phyloP scores from a whole-genome alignment of 2,329 filamentous ascomycete genomes.

The Plectosphaerella plurivora region DNA sequence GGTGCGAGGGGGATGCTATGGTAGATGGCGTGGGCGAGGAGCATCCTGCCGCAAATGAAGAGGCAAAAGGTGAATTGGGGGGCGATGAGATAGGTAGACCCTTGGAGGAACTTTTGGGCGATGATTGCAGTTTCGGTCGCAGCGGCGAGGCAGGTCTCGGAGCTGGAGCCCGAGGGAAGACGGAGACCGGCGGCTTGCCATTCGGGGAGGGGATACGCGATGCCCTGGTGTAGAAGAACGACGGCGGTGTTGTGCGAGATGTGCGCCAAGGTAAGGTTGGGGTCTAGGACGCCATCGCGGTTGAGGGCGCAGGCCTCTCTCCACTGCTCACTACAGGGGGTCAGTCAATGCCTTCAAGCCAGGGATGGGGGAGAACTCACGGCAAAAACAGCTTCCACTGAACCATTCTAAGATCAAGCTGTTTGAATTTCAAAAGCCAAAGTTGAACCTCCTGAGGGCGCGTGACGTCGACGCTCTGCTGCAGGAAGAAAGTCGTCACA shows the following conservation, averaged over 20 bases:
- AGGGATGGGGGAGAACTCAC: too few species aligned
- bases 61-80: slow-evolving; percentile 33
- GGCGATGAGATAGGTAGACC: slow-evolving; percentile 21
- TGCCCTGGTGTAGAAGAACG: slow-evolving; percentile 33
- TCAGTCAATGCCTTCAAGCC: background rate
- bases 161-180: slow-evolving; percentile 30
- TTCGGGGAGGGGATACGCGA: slow-evolving; percentile 29
- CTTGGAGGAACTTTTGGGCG: slow-evolving; percentile 27
- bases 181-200: slow-evolving; percentile 23
- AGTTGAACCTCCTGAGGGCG: slow-evolving; percentile 28
- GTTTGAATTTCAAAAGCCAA: slow-evolving; percentile 41
- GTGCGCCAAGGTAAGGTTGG: slow-evolving; percentile 37
- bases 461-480: slow-evolving; percentile 31
- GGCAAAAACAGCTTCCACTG: slow-evolving; percentile 21
- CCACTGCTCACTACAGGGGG: slow-evolving; percentile 24
- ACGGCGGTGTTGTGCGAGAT: slow-evolving; percentile 37
- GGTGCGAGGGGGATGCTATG: slow-evolving; percentile 19
- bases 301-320: slow-evolving; percentile 32
- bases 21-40: slow-evolving; percentile 26
- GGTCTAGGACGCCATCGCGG: slow-evolving; percentile 33
- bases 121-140: slow-evolving; percentile 32
- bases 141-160: slow-evolving; percentile 33
- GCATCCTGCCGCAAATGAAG: slow-evolving; percentile 28
- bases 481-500: slow-evolving; percentile 37
- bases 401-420: slow-evolving; percentile 35